phyloP scores from a whole-genome alignment of 768 basidiomycete species.

The Neoboletus brunneissimus region DNA sequence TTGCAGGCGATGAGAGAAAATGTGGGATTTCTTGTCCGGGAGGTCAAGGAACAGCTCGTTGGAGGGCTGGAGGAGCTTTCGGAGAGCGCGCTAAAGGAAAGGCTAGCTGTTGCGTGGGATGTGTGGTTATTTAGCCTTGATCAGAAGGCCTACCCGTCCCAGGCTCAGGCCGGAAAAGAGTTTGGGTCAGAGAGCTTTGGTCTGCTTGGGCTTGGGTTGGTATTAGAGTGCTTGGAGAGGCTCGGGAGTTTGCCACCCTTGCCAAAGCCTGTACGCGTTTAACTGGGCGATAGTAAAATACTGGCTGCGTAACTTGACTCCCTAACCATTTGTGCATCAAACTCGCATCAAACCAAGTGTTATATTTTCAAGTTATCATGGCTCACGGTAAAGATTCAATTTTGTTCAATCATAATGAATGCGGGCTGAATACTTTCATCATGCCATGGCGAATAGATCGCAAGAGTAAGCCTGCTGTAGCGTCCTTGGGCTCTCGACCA shows the following conservation, averaged over 20 bases:
- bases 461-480: conserved; percentile 10
- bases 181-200: conserved; percentile 67
- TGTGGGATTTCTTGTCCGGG: conserved; percentile 47
- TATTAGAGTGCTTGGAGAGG: conserved; percentile 57
- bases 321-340: not conserved
- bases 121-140: conserved; percentile 60
- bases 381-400: conserved; percentile 14
- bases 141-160: conserved; percentile 30
- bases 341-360: not conserved
- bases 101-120: conserved; percentile 56
- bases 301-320: not conserved
- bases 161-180: conserved; percentile 13
- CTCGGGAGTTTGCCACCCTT: conserved; percentile 32
- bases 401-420: not conserved
- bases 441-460: conserved; percentile 6
- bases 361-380: conserved; percentile 9
- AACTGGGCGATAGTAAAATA: not conserved
- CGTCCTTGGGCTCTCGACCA: not conserved
- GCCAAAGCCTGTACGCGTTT: conserved; percentile 4
- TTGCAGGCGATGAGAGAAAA: conserved; percentile 64
- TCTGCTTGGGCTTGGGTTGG: conserved; percentile 55
- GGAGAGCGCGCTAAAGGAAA: conserved; percentile 32
- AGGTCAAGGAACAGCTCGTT: conserved; percentile 42
- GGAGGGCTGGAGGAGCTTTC: conserved; percentile 25
- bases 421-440: conserved; percentile 3